Conservation (phyloP, 257 asterid genomes). For the Catharanthus roseus region DNA sequence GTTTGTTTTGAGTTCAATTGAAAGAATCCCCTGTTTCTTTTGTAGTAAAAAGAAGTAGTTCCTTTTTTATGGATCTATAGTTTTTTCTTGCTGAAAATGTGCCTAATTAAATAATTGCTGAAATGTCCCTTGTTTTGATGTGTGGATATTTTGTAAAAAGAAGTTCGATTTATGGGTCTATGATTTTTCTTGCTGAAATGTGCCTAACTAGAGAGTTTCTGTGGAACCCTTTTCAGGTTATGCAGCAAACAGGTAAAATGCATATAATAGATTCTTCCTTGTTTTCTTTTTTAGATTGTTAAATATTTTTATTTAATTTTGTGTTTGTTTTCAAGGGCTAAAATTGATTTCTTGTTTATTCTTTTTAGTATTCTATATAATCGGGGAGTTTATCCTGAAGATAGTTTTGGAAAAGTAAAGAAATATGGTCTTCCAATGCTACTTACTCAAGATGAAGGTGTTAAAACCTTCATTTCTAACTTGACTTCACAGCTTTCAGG, state of each 20-base stretch:
- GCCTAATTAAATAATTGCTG: no score
- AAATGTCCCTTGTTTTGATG: no score
- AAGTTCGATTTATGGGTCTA: not conserved
- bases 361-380: conserved; percentile 54
- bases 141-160: no score
- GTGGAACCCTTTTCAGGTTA: conserved; percentile 48
- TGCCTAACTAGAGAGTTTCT: conserved; percentile 18
- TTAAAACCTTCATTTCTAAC: conserved; percentile 80
- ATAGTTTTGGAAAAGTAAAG: conserved; percentile 80
- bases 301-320: not conserved
- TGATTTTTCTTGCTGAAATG: not conserved
- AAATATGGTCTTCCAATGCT: conserved; percentile 90
- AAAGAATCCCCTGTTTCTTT: no score
- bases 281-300: not conserved
- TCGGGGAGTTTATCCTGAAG: conserved; percentile 89
- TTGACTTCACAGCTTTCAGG: conserved; percentile 87
- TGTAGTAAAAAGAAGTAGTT: no score
- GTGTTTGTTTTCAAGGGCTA: not conserved
- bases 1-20: not conserved
- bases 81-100: not conserved
- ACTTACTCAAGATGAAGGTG: conserved; percentile 93
- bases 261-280: not conserved
- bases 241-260: conserved; percentile 76
- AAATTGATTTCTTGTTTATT: no score
- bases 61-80: no score